Evolutionary conservation across 257 asterid genomes (phyloP), one percentile per base, ranked within the genome.

Genomic region (Leptodermis oblonga): DNA sequence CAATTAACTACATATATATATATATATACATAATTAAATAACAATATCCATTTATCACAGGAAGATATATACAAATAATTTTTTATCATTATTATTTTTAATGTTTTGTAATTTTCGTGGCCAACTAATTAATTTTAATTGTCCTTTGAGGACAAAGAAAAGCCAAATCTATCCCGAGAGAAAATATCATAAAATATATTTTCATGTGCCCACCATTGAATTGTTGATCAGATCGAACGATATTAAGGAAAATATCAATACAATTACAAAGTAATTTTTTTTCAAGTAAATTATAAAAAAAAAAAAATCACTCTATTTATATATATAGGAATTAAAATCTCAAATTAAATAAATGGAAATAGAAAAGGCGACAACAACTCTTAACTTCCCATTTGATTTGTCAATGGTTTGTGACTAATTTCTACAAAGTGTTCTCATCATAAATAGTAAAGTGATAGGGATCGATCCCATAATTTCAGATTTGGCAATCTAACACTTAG

Each of bases 361-460:
- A 4, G 8, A 26, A 48, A 37, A 71, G 86, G 67, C 85, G 90
- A 88, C 87, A 82, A 85, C 90, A 77, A 86, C 86, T 75, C 83
- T 64, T 72, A 76, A 78, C 82, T 31, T 78, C 77, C 80, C 81
- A 52, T 13, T 56, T 56, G 26, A 9, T 26, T 73, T 73, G 65
- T 63, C 76, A 64, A 64, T 64, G 18, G 15, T 49, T 65, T 31
- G 2, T 43, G 52, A 41, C 69, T 25, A 65, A 7, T 65, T 43
- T 20, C 22, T 55, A 55, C 33, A 26, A 3, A n/a, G 53, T 17
- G 33, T 65, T 73, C 51, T 22, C 66, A 28, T 31, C 20, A 1
- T n/a, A 18, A 20, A 45, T 55, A 31, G 51, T 51, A 8, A 0
- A 28, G 41, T 18, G 64, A 63, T 7, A 31, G 65, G 41, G 26